These are phyloP conservation scores for Yarrowia sp. DNA, from an alignment of 805 yeast species.

Conservation along the genomic window DNA sequence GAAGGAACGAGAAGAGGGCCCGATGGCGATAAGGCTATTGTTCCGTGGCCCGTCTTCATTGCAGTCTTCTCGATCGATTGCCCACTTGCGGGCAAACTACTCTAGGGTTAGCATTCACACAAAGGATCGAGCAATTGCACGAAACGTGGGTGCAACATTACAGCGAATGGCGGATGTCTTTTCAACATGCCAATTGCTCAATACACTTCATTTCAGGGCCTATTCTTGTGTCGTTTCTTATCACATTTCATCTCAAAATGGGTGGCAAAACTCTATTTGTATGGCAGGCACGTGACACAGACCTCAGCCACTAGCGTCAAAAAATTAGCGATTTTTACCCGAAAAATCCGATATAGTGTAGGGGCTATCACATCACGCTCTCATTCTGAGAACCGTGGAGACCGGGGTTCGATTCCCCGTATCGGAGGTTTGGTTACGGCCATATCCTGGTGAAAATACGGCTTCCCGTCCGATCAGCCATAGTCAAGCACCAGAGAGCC, in stretches of 20 bases:
- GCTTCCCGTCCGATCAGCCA: slow-evolving; percentile 40
- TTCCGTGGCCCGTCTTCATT: no score
- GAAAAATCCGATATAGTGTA: slow-evolving; percentile 26
- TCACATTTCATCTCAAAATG: no score
- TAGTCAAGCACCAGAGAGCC: slow-evolving; percentile 40
- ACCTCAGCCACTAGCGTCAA: background rate
- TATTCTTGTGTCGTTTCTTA: no score
- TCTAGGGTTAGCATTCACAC: slow-evolving; percentile 14
- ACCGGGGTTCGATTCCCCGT: slow-evolving; percentile 40
- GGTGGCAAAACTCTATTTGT: no score
- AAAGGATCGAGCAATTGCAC: slow-evolving; percentile 4
- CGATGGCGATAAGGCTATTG: background rate
- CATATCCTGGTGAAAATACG: slow-evolving; percentile 39
- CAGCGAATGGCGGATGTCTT: no score
- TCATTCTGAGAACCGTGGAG: slow-evolving; percentile 37
- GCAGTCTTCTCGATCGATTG: slow-evolving; percentile 2
- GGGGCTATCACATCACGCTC: slow-evolving; percentile 39
- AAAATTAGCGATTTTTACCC: background rate
- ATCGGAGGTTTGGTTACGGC: slow-evolving; percentile 38
- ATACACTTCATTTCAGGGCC: no score
- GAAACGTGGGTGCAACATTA: no score
- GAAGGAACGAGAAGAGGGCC: background rate
- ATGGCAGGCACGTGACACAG: slow-evolving; percentile 3
- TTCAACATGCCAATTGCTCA: no score
- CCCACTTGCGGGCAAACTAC: slow-evolving; percentile 9